phyloP scores from a whole-genome alignment of 2,329 filamentous ascomycete species.

The Thermomyces lanuginosus region DNA sequence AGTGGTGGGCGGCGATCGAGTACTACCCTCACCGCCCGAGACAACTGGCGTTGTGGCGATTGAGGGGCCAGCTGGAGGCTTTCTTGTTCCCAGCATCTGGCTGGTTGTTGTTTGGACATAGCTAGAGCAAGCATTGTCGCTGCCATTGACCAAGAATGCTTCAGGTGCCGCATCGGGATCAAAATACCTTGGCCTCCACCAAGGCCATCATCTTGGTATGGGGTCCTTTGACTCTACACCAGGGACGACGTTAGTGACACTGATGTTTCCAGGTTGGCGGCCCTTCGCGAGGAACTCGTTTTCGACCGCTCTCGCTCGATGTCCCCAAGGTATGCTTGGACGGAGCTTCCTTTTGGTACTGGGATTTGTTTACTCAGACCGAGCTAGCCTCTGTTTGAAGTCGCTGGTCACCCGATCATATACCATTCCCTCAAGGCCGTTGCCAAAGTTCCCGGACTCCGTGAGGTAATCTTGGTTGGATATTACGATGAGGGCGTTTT shows the following conservation, averaged over 20 bases:
- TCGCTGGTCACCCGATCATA: conserved; percentile 95
- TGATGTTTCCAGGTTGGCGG: conserved; percentile 58
- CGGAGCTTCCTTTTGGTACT: conserved; percentile 4
- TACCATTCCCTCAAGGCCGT: conserved; percentile 92
- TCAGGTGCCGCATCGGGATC: conserved; percentile 30
- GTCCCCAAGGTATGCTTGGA: conserved; percentile 60
- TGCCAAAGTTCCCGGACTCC: conserved; percentile 76
- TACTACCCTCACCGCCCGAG: too few species aligned
- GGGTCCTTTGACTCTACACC: not conserved
- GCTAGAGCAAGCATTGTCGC: too few species aligned
- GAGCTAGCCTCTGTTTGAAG: conserved; percentile 78
- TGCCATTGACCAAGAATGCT: conserved; percentile 26
- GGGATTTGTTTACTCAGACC: not conserved
- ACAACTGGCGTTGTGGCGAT: too few species aligned
- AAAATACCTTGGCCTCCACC: conserved; percentile 43
- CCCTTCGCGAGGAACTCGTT: conserved; percentile 85
- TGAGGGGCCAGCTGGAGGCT: too few species aligned
- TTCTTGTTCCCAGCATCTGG: too few species aligned
- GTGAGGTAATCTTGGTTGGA: conserved; percentile 93
- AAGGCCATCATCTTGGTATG: conserved; percentile 89
- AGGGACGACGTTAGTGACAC: not conserved
- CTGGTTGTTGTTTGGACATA: too few species aligned
- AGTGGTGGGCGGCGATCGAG: too few species aligned
- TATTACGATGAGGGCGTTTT: conserved; percentile 98
- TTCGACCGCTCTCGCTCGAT: conserved; percentile 87